Evolutionary conservation across 2,329 filamentous ascomycete genomes (phyloP).

Genomic region (Emmonsiellopsis sp.): DNA sequence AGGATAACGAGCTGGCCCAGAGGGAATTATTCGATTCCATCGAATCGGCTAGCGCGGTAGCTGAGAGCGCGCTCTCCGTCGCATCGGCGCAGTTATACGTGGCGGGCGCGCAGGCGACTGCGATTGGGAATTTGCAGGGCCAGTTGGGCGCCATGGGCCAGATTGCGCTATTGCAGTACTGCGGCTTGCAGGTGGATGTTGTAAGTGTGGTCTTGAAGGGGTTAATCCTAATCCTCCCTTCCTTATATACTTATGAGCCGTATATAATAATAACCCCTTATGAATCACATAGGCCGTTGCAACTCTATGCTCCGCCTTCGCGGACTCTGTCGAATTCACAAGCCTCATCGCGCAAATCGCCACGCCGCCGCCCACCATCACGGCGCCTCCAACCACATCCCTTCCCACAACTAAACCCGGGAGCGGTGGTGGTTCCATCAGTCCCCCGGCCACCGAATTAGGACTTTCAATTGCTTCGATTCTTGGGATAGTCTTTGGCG

Average conservation of each 20-base stretch:
- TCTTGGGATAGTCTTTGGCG: slow-evolving; percentile 2
- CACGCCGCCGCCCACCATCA: slow-evolving; percentile 55
- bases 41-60: neutral
- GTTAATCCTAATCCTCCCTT: too few species aligned
- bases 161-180: slow-evolving; percentile 1
- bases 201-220: neutral
- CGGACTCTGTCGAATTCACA: neutral
- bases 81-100: neutral
- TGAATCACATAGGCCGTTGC: neutral
- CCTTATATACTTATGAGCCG: too few species aligned
- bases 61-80: neutral
- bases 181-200: neutral
- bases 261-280: neutral
- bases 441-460: neutral
- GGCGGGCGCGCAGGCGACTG: neutral
- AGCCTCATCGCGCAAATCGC: slow-evolving; percentile 1
- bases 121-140: neutral
- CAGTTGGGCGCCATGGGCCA: slow-evolving; percentile 2
- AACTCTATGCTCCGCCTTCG: neutral
- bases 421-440: slow-evolving; percentile 7
- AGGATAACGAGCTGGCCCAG: neutral
- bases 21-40: neutral
- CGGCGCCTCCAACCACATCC: slow-evolving; percentile 36
- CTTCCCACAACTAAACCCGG: neutral
- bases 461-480: neutral